These are phyloP conservation scores for Daphne laureola DNA, from an alignment of 441 rosid genomes.

Conservation along the genomic window DNA sequence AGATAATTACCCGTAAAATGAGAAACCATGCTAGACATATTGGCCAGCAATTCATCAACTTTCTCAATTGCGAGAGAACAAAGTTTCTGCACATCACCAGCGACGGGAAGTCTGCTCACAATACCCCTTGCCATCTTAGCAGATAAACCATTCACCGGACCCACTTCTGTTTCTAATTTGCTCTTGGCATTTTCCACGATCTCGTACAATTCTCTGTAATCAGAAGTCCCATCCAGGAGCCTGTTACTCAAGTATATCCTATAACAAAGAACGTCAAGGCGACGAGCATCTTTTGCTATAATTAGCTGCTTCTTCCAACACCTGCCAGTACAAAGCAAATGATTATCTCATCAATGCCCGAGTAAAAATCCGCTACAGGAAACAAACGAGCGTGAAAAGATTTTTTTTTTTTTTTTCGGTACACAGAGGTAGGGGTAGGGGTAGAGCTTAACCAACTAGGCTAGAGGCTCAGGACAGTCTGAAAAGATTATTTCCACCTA, in stretches of 20 bases:
- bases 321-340: conserved; percentile 37
- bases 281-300: conserved; percentile 85
- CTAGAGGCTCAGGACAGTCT: neutral
- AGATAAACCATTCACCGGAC: conserved; percentile 65
- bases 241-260: conserved; percentile 84
- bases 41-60: conserved; percentile 59
- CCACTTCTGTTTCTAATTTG: conserved; percentile 80
- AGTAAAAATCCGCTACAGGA: conserved; percentile 2
- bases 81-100: conserved; percentile 70
- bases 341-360: conserved; percentile 10
- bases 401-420: no score
- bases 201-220: conserved; percentile 67
- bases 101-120: conserved; percentile 84
- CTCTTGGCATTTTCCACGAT: conserved; percentile 66
- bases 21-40: conserved; percentile 26
- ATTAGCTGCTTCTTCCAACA: conserved; percentile 89
- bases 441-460: no score
- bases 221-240: conserved; percentile 69
- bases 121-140: conserved; percentile 82
- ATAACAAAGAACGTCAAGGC: conserved; percentile 76
- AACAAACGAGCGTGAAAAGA: neutral
- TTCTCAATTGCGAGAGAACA: conserved; percentile 69
- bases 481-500: conserved; percentile 3
- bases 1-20: conserved; percentile 42
- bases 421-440: no score